Evolutionary conservation across 163 green algal species (phyloP), one percentile per base, ranked within the genome.

Genomic region (Picocystis sp.): DNA sequence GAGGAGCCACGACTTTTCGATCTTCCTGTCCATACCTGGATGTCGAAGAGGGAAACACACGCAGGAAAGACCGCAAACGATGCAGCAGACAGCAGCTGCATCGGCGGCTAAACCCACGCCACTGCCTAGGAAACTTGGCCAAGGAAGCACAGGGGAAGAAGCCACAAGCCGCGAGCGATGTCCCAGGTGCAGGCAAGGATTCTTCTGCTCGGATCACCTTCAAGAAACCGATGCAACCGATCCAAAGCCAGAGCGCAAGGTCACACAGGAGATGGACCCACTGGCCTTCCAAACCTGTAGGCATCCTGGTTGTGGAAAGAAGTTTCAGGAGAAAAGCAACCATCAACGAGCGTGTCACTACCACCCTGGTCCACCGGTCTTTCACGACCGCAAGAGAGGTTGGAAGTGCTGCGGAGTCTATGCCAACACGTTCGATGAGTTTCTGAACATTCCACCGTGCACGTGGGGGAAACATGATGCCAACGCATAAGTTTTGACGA

Each of bases 361-460:
- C 46, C 65, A 74, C 33, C 60, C 52, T 43, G 65, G 65, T 15
- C 60, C 66, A 2, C 50, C 65, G 17, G 57, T 74, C 6, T 74
- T 74, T 45, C 65, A 74, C 57, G 65, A 74, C 41, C 47, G 60
- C 29, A 53, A 58, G 19, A 66, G 60, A 60, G 65, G 65, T 44
- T 73, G 65, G 65, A 52, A 42, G 22, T 73, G 65, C 65, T 73
- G 65, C 55, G 43, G 63, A 21, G 23, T 67, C 43, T 23, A 60
- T 6, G 57, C 58, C 29, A 65, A 74, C 46, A 58, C 67, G 35
- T 73, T 73, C 57, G 65, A 73, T 58, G 65, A 73, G 25, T 73
- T 73, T 56, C 41, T 73, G 57, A 38, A 29, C n/a, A 69, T 73
- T 11, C 41, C 65, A 22, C 65, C 64, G 48, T 73, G 64, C 50